These are phyloP conservation scores for Colletotrichum musicola DNA, from an alignment of 2,329 filamentous ascomycete species.

Conservation along the genomic window DNA sequence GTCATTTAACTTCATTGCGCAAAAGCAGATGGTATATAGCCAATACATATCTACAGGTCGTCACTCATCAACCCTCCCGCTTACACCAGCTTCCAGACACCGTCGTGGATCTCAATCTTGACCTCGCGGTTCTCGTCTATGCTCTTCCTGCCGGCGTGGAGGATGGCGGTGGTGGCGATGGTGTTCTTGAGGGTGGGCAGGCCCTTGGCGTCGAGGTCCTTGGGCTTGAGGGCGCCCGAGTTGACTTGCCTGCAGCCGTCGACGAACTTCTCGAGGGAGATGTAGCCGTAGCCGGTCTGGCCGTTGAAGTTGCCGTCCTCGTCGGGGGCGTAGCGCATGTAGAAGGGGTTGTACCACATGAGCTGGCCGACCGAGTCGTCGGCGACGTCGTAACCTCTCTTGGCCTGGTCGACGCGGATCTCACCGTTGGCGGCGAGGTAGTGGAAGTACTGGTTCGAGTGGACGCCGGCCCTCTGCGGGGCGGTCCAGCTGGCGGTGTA, in stretches of 20 bases:
- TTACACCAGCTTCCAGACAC: constrained; percentile 74
- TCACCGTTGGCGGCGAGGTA: constrained; percentile 89
- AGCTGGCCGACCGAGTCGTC: constrained; percentile 79
- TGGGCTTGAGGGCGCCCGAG: constrained; percentile 76
- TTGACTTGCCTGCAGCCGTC: constrained; percentile 87
- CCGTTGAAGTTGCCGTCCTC: constrained; percentile 95
- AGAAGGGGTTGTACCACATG: constrained; percentile 94
- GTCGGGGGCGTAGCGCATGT: constrained; percentile 94
- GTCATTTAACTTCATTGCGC: constrained; percentile 16
- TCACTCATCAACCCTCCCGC: constrained; percentile 3
- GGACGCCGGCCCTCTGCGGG: constrained; percentile 91
- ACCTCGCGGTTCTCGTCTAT: constrained; percentile 86
- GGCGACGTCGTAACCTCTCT: constrained; percentile 95
- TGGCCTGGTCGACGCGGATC: constrained; percentile 91
- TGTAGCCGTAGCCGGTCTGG: constrained; percentile 92
- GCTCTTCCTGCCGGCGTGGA: constrained; percentile 87
- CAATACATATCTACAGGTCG: constrained; percentile 27
- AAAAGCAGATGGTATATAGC: constrained; percentile 38
- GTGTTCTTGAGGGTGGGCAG: constrained; percentile 91
- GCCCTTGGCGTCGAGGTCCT: constrained; percentile 82
- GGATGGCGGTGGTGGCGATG: constrained; percentile 89
- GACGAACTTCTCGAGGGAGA: constrained; percentile 96
- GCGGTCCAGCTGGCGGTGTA: constrained; percentile 97
- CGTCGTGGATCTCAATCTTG: constrained; percentile 76
- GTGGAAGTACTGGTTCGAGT: constrained; percentile 97